phyloP scores from a whole-genome alignment of 2,329 filamentous ascomycete species.

The Pyrenophora teres region DNA sequence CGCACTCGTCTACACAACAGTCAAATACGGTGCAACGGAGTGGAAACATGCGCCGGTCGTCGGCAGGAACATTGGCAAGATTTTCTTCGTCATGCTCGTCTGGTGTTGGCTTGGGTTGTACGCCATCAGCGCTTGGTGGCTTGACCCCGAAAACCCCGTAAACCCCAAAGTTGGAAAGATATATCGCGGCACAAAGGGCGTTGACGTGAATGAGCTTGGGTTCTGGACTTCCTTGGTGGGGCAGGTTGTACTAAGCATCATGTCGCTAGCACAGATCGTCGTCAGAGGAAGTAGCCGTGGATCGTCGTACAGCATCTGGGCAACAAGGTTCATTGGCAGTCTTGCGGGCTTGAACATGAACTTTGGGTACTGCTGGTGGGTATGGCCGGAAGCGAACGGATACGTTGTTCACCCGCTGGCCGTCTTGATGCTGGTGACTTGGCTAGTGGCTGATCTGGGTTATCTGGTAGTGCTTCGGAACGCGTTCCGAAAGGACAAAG shows the following conservation, averaged over 20 bases:
- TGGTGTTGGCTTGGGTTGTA: conserved; percentile 50
- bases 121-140: conserved; percentile 56
- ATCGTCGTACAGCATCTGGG: conserved; percentile 71
- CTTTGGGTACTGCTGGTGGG: conserved; percentile 61
- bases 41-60: conserved; percentile 52
- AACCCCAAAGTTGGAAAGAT: conserved; percentile 51
- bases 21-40: conserved; percentile 53
- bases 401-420: conserved; percentile 54
- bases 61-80: conserved; percentile 47
- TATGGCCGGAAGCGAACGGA: conserved; percentile 55
- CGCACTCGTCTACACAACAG: conserved; percentile 53
- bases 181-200: conserved; percentile 41
- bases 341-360: conserved; percentile 61
- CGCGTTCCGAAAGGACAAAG: conserved; percentile 8
- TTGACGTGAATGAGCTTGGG: conserved; percentile 58
- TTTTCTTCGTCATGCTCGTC: conserved; percentile 47
- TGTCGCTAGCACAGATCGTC: conserved; percentile 52
- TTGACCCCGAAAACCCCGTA: conserved; percentile 50
- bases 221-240: conserved; percentile 56
- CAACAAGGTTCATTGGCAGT: conserved; percentile 81
- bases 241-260: conserved; percentile 51
- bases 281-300: conserved; percentile 57
- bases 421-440: conserved; percentile 50
- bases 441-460: conserved; percentile 48
- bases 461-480: conserved; percentile 53